These are phyloP conservation scores for Yamadazyma akitaensis DNA, from an alignment of 805 yeast genomes.

Conservation along the genomic window DNA sequence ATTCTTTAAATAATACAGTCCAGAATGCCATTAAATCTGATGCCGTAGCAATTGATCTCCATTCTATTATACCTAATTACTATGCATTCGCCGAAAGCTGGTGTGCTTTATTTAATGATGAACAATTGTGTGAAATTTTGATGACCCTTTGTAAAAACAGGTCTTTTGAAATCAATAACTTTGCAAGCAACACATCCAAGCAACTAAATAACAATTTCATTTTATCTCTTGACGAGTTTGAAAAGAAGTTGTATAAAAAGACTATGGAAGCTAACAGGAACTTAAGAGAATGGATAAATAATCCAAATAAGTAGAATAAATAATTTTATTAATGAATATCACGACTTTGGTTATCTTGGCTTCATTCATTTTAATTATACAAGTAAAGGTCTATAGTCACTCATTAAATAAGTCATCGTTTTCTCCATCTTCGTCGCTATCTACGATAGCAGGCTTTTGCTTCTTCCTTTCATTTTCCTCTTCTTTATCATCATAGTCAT, in stretches of 20 bases:
- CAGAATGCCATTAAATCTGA: conserved; percentile 80
- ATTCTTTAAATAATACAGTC: conserved; percentile 59
- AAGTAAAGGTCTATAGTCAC: conserved; percentile 8
- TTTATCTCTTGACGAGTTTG: conserved; percentile 72
- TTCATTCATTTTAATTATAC: conserved; percentile 7
- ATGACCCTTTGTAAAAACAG: conserved; percentile 57
- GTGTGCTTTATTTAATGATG: conserved; percentile 68
- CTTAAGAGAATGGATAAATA: conserved; percentile 35
- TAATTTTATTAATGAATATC: not conserved
- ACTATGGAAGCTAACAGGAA: conserved; percentile 48
- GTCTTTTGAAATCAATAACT: conserved; percentile 68
- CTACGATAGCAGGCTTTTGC: conserved; percentile 38
- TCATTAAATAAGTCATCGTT: conserved; percentile 28
- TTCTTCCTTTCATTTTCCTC: conserved; percentile 23
- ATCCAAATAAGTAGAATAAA: conserved; percentile 1
- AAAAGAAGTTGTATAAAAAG: conserved; percentile 52
- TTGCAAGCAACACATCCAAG: conserved; percentile 53
- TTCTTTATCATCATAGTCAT: conserved; percentile 27
- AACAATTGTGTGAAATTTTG: conserved; percentile 51
- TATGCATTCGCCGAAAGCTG: conserved; percentile 72
- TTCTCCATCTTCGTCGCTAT: conserved; percentile 46
- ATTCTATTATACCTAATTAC: conserved; percentile 62
- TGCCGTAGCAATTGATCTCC: conserved; percentile 63
- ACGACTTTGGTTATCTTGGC: not conserved
- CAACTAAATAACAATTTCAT: conserved; percentile 52